A percentile compares a stretch with the other conserved stretches of the same genome.
phyloP scores from a whole-genome alignment of 2,329 filamentous ascomycete genomes.

The Ascochyta fabae region DNA sequence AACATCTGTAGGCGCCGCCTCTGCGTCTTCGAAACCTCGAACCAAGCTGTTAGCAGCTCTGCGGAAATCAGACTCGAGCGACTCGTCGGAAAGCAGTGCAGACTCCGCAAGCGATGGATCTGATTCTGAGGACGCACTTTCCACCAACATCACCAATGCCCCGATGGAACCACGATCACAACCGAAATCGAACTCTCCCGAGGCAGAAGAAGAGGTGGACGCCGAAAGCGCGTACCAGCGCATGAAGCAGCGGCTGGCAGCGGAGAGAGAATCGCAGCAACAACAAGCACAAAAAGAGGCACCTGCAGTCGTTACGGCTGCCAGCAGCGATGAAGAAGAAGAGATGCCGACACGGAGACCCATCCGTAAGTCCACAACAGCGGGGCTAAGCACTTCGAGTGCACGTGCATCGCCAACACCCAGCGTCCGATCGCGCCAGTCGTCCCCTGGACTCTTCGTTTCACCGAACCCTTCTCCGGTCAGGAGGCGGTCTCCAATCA shows the following conservation, averaged over 20 bases:
- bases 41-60: conserved; percentile 31
- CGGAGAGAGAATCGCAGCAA: conserved; percentile 26
- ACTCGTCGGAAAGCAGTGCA: conserved; percentile 50
- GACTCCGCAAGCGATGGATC: conserved; percentile 45
- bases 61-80: conserved; percentile 21
- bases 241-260: conserved; percentile 54
- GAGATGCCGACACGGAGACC: conserved; percentile 35
- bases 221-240: conserved; percentile 55
- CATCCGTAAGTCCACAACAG: conserved; percentile 20
- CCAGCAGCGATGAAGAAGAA: conserved; percentile 39
- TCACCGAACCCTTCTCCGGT: conserved; percentile 53
- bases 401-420: conserved; percentile 25
- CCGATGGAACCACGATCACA: not conserved
- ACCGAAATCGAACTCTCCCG: conserved; percentile 4
- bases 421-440: conserved; percentile 38
- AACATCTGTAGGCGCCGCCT: not conserved
- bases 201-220: conserved; percentile 38
- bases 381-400: conserved; percentile 20
- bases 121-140: conserved; percentile 27
- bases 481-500: conserved; percentile 40
- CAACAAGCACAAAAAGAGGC: conserved; percentile 18
- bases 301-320: conserved; percentile 9
- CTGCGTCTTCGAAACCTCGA: conserved; percentile 19
- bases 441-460: conserved; percentile 64
- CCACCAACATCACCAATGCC: conserved; percentile 41